Conservation (phyloP, 192 early-diverging fungal species). For the Obelidium mucronatum region DNA sequence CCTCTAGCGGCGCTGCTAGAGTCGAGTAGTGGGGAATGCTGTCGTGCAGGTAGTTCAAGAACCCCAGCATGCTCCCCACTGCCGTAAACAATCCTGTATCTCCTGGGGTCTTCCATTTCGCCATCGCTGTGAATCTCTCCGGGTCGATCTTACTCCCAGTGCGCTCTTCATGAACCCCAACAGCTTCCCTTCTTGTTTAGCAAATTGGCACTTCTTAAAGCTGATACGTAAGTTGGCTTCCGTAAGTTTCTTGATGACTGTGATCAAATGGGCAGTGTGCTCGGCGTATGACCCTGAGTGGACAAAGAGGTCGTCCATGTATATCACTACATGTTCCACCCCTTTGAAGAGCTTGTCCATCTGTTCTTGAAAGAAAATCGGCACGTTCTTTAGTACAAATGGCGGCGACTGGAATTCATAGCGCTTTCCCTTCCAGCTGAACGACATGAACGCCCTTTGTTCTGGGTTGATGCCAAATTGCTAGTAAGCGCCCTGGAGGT, state of each 20-base stretch:
- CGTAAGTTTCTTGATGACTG: neutral
- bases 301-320: constrained; percentile 4
- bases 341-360: neutral
- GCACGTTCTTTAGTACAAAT: neutral
- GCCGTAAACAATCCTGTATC: neutral
- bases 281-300: neutral
- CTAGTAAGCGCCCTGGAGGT: neutral
- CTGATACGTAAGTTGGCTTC: neutral
- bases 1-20: neutral
- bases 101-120: neutral
- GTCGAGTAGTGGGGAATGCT: neutral
- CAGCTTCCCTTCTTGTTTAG: neutral
- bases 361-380: neutral
- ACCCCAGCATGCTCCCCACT: neutral
- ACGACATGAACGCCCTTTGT: too few species aligned
- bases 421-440: too few species aligned
- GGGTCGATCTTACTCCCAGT: neutral
- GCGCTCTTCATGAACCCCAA: neutral
- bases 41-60: neutral
- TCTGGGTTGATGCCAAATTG: neutral
- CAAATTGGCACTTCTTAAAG: neutral
- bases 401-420: neutral
- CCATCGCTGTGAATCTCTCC: neutral
- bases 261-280: neutral
- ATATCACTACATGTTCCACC: neutral